Evolutionary conservation across 2,329 filamentous ascomycete genomes (phyloP).

Genomic region (Fusarium compactum): DNA sequence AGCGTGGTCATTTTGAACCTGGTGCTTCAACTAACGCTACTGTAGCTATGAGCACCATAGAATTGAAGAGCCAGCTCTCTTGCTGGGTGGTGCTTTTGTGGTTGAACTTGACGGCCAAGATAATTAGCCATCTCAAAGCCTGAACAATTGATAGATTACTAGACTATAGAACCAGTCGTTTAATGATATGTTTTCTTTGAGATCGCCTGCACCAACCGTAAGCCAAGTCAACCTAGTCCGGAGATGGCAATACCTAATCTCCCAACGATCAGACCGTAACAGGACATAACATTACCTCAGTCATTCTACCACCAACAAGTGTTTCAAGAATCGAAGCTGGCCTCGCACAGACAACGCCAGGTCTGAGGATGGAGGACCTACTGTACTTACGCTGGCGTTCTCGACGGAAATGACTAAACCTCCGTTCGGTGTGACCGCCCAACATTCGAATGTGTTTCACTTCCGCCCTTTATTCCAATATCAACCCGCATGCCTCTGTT

Average conservation of each 20-base stretch:
- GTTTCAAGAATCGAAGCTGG: conserved; percentile 17
- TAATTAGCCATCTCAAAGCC: neutral
- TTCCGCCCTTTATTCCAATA: neutral
- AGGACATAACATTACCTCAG: conserved; percentile 21
- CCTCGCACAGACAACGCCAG: conserved; percentile 28
- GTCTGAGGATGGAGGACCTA: neutral
- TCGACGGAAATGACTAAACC: conserved; percentile 37
- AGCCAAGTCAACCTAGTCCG: conserved; percentile 17
- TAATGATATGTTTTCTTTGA: conserved; percentile 15
- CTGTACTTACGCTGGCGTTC: conserved; percentile 1
- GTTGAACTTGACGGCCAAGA: conserved; percentile 55
- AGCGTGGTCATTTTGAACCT: neutral
- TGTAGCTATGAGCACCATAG: conserved; percentile 82
- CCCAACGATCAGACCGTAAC: conserved; percentile 20
- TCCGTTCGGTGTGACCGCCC: conserved; percentile 19
- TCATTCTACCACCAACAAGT: conserved; percentile 11
- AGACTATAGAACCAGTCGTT: conserved; percentile 27
- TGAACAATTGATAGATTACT: conserved; percentile 4
- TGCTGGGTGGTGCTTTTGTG: conserved; percentile 79
- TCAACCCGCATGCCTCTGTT: neutral
- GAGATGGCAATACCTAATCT: conserved; percentile 20
- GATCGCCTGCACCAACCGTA: neutral
- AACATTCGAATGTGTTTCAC: conserved; percentile 11
- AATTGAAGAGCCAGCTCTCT: conserved; percentile 81
- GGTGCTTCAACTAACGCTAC: conserved; percentile 15